Evolutionary conservation across 2,329 filamentous ascomycete species (phyloP).

Genomic region (Cladosporium oxysporum): DNA sequence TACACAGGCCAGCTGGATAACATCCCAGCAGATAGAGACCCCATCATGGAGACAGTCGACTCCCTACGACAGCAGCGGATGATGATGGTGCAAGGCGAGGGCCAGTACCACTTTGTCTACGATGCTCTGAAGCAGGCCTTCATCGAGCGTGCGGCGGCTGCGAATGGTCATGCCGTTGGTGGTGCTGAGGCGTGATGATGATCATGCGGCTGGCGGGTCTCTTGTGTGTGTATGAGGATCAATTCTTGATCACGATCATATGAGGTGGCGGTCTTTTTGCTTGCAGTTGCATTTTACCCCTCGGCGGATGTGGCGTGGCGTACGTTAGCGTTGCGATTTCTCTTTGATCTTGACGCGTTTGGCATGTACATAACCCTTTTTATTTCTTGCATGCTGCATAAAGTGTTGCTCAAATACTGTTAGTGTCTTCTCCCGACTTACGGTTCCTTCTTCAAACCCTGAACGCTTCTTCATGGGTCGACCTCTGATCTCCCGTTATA

Average conservation of each 20-base stretch:
- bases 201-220: background rate
- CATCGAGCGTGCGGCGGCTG: conserved; percentile 51
- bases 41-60: conserved; percentile 78
- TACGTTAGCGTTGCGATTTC: background rate
- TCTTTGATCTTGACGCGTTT: background rate
- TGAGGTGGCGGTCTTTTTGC: background rate
- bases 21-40: conserved; percentile 57
- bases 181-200: conserved; percentile 4
- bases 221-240: background rate
- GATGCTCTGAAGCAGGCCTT: conserved; percentile 76
- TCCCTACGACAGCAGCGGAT: conserved; percentile 80
- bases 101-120: conserved; percentile 86
- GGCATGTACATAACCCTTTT: background rate
- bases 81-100: conserved; percentile 91
- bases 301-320: background rate
- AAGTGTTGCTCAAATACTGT: background rate
- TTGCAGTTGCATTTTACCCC: background rate
- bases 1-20: conserved; percentile 67
- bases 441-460: background rate
- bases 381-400: background rate
- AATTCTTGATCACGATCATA: background rate
- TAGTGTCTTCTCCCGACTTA: background rate
- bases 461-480: background rate
- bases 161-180: background rate
- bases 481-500: background rate